Percentiles rank a stretch among this genome's conserved stretches.
Conservation (phyloP, 108 stramenopile genomes). For the Cyclotella atomus region DNA sequence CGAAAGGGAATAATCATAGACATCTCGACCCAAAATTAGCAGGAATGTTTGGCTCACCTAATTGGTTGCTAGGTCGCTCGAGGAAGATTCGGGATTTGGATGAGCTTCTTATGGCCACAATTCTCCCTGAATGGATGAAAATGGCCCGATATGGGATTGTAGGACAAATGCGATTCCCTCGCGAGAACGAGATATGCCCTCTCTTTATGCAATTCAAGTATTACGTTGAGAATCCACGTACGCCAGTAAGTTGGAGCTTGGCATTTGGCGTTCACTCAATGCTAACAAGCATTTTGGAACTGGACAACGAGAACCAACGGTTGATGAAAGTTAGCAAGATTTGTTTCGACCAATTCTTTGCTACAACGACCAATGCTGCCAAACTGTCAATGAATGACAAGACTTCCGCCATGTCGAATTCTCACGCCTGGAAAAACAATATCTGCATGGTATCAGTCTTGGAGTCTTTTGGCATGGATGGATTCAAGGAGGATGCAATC, state of each 20-base stretch:
- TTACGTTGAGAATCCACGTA: slow-evolving; percentile 42
- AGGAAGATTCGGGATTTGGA: slow-evolving; percentile 54
- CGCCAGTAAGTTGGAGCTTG: slow-evolving; percentile 50
- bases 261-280: slow-evolving; percentile 58
- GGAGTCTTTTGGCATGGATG: slow-evolving; percentile 32
- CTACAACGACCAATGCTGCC: not conserved
- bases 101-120: slow-evolving; percentile 55
- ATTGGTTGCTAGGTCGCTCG: slow-evolving; percentile 21
- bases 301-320: slow-evolving; percentile 5
- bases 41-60: slow-evolving; percentile 46
- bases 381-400: slow-evolving; percentile 7
- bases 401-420: slow-evolving; percentile 6
- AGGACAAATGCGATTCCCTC: slow-evolving; percentile 23
- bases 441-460: slow-evolving; percentile 20
- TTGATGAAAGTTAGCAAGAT: slow-evolving; percentile 21
- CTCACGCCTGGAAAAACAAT: slow-evolving; percentile 23
- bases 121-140: slow-evolving; percentile 36
- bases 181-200: slow-evolving; percentile 29
- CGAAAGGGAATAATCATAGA: not conserved
- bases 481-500: slow-evolving; percentile 22
- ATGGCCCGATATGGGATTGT: slow-evolving; percentile 50
- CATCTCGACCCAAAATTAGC: not conserved
- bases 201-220: slow-evolving; percentile 25
- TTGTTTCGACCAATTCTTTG: slow-evolving; percentile 26
- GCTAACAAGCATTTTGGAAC: slow-evolving; percentile 53